Conservation (phyloP, 768 basidiomycete genomes). For the Leccinum olivaceopallidum region DNA sequence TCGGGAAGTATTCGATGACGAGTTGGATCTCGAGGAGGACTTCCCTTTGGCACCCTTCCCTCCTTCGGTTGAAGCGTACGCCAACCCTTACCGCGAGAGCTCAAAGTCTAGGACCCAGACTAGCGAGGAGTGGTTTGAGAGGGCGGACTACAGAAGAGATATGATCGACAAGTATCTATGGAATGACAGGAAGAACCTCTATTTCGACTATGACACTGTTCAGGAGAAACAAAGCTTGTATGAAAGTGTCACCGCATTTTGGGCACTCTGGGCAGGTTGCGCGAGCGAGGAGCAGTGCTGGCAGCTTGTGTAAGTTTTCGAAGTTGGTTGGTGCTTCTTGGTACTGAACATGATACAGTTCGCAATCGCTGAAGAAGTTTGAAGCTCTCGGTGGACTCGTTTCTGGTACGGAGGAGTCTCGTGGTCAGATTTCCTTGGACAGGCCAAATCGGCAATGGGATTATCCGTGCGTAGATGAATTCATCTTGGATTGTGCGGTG, state of each 20-base stretch:
- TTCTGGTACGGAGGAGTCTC: constrained; percentile 94
- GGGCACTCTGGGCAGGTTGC: constrained; percentile 97
- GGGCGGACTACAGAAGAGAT: constrained; percentile 79
- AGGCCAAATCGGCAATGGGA: constrained; percentile 99
- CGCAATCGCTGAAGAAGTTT: constrained; percentile 89
- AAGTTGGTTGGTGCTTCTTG: constrained; percentile 2
- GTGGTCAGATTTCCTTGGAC: constrained; percentile 93
- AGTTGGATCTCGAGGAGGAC: constrained; percentile 89
- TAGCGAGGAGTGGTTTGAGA: constrained; percentile 90
- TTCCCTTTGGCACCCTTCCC: constrained; percentile 93
- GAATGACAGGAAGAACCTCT: constrained; percentile 93
- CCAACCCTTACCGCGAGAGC: constrained; percentile 57
- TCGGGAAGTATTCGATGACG: constrained; percentile 90
- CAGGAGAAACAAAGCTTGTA: constrained; percentile 91
- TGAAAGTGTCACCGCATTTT: constrained; percentile 95
- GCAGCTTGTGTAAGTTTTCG: constrained; percentile 78
- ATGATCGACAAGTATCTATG: constrained; percentile 93
- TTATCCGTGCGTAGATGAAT: constrained; percentile 68
- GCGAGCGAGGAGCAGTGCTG: constrained; percentile 95
- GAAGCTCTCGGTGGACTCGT: constrained; percentile 95
- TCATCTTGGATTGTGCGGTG: not conserved
- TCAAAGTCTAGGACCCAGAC: constrained; percentile 63
- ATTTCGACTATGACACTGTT: constrained; percentile 95
- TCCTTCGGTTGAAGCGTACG: constrained; percentile 69
- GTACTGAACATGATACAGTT: constrained; percentile 45